Evolutionary conservation across 1,139 yeast species (phyloP).

Genomic region (Blastobotrys indianensis): DNA sequence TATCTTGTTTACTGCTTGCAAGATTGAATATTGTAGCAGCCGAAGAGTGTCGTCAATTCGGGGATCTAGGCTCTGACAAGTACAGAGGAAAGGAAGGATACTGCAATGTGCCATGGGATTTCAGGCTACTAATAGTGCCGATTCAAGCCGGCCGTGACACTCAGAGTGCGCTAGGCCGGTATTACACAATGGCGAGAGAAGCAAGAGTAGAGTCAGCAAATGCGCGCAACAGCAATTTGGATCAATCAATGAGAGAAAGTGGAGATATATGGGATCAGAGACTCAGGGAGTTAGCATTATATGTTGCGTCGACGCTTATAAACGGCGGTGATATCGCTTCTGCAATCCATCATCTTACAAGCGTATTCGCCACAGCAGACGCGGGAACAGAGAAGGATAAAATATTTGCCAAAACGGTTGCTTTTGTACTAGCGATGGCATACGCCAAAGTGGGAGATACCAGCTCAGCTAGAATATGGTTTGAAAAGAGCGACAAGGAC

Average conservation of each 20-base stretch:
- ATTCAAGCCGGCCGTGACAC: constrained; percentile 27
- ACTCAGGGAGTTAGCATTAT: constrained; percentile 29
- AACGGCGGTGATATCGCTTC: constrained; percentile 31
- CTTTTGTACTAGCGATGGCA: constrained; percentile 23
- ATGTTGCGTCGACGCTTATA: constrained; percentile 31
- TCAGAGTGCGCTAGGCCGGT: constrained; percentile 24
- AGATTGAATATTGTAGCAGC: constrained; percentile 21
- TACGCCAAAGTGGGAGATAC: constrained; percentile 30
- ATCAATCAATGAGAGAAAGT: constrained; percentile 4
- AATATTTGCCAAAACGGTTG: constrained; percentile 16
- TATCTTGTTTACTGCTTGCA: constrained; percentile 20
- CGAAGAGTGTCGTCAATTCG: constrained; percentile 24
- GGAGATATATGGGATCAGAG: constrained; percentile 25
- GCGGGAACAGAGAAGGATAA: constrained; percentile 11
- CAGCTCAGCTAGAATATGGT: constrained; percentile 29
- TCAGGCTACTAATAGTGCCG: constrained; percentile 25
- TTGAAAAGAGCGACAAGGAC: constrained; percentile 14
- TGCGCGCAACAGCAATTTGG: neutral
- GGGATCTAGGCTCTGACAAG: constrained; percentile 22
- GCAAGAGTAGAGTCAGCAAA: constrained; percentile 21
- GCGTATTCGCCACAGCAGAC: constrained; percentile 20
- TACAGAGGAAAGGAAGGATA: constrained; percentile 25
- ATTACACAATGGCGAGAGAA: constrained; percentile 29
- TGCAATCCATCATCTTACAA: constrained; percentile 29
- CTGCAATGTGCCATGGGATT: constrained; percentile 29